These are phyloP conservation scores for Plenodomus tracheiphilus DNA, from an alignment of 2,329 filamentous ascomycete species.

Conservation along the genomic window DNA sequence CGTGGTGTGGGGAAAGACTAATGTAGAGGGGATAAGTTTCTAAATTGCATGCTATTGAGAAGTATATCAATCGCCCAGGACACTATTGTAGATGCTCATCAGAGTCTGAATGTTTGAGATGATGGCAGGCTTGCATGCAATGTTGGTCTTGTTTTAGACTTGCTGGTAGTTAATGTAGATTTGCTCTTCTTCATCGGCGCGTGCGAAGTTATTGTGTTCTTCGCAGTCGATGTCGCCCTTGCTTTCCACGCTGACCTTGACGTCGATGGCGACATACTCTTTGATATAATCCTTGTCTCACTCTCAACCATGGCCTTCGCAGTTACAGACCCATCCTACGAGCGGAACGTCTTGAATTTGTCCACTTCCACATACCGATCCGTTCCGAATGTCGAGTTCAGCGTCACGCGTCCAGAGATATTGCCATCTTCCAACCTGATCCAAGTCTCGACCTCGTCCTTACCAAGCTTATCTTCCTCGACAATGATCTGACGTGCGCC, in stretches of 20 bases:
- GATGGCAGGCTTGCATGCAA: neutral
- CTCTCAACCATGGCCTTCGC: neutral
- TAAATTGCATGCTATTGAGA: too few relatives aligned
- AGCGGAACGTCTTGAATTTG: slow-evolving; percentile 8
- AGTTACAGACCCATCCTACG: slow-evolving; percentile 4
- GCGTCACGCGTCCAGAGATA: slow-evolving; percentile 55
- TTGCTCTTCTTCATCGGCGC: neutral
- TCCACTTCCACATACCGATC: slow-evolving; percentile 55
- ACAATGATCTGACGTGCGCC: slow-evolving; percentile 62
- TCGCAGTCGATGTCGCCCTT: neutral
- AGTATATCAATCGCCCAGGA: too few relatives aligned
- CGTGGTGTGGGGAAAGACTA: too few relatives aligned
- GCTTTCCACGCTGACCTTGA: neutral
- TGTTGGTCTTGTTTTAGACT: neutral
- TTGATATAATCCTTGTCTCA: neutral
- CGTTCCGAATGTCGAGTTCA: slow-evolving; percentile 63
- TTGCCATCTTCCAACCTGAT: slow-evolving; percentile 62
- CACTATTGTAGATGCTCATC: too few relatives aligned
- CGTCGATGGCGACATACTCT: neutral
- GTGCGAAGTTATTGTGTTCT: neutral
- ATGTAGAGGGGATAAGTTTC: too few relatives aligned
- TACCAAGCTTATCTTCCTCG: slow-evolving; percentile 46
- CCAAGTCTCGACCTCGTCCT: slow-evolving; percentile 59
- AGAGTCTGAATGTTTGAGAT: neutral
- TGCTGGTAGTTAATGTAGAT: neutral